phyloP scores from a whole-genome alignment of 2,329 filamentous ascomycete species.

The Zymoseptoria tritici region DNA sequence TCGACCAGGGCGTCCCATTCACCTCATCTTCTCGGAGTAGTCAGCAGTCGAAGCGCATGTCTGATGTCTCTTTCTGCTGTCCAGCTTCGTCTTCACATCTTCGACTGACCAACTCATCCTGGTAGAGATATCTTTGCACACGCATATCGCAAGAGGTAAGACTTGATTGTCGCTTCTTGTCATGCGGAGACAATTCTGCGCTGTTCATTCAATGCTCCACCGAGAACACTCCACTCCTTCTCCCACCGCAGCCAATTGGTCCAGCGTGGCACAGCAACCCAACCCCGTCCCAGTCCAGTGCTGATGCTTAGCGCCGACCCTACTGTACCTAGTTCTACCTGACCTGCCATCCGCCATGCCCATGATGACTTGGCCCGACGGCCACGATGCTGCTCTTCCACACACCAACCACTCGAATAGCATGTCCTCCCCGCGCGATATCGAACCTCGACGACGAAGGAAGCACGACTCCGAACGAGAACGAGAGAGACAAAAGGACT shows the following conservation, averaged over 20 bases:
- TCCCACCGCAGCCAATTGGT: not conserved
- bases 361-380: not conserved
- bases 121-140: too few species aligned
- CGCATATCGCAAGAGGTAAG: too few species aligned
- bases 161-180: not conserved
- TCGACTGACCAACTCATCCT: not conserved
- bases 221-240: not conserved
- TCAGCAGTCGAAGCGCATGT: not conserved
- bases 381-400: constrained; percentile 12
- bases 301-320: not conserved
- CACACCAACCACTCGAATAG: constrained; percentile 3
- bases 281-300: too few species aligned
- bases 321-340: not conserved
- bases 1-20: not conserved
- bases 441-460: constrained; percentile 24
- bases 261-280: not conserved
- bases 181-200: not conserved
- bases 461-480: constrained; percentile 25
- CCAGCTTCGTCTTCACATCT: not conserved
- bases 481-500: constrained; percentile 11
- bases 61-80: too few species aligned
- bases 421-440: constrained; percentile 20
- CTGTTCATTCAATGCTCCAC: not conserved
- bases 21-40: not conserved
- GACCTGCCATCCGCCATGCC: not conserved